A percentile compares a stretch with the other conserved stretches of the same genome.
Conservation (phyloP, 805 yeast species). For the Yarrowia sp. region DNA sequence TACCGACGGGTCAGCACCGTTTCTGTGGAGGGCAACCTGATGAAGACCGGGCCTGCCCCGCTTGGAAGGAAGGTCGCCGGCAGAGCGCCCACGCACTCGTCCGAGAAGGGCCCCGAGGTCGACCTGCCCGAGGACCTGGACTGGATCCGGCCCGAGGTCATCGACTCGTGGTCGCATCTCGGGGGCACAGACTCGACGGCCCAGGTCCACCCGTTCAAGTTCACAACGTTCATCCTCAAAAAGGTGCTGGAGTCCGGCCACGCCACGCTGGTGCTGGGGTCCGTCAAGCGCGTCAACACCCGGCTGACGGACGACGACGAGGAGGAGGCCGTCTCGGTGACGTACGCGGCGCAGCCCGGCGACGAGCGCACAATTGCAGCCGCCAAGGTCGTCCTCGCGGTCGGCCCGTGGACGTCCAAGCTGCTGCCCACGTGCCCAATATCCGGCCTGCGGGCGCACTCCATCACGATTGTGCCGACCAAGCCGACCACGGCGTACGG, state of each 20-base stretch:
- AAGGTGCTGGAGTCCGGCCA: slow-evolving; percentile 80
- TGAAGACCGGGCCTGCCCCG: slow-evolving; percentile 28
- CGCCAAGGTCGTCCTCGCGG: slow-evolving; percentile 76
- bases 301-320: slow-evolving; percentile 31
- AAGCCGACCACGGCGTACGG: slow-evolving; percentile 88
- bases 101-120: slow-evolving; percentile 14
- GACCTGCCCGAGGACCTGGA: slow-evolving; percentile 59
- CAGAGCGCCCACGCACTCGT: slow-evolving; percentile 24
- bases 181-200: slow-evolving; percentile 90
- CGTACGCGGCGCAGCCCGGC: slow-evolving; percentile 31
- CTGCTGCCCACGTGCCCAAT: slow-evolving; percentile 91
- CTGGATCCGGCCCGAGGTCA: slow-evolving; percentile 67
- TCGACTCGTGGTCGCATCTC: slow-evolving; percentile 70
- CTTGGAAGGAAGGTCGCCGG: slow-evolving; percentile 29
- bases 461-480: slow-evolving; percentile 84
- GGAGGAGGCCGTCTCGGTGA: slow-evolving; percentile 49
- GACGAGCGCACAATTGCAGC: slow-evolving; percentile 46
- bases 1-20: slow-evolving; percentile 85
- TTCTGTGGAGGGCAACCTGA: slow-evolving; percentile 78
- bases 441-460: slow-evolving; percentile 90
- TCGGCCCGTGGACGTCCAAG: slow-evolving; percentile 97
- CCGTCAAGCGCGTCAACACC: slow-evolving; percentile 59
- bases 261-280: slow-evolving; percentile 82
- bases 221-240: slow-evolving; percentile 77
- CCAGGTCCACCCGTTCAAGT: slow-evolving; percentile 93